Percentiles rank a stretch among this genome's conserved stretches.
Conservation (phyloP, 1,284 basidiomycete genomes). For the Trichosporon sp. region DNA sequence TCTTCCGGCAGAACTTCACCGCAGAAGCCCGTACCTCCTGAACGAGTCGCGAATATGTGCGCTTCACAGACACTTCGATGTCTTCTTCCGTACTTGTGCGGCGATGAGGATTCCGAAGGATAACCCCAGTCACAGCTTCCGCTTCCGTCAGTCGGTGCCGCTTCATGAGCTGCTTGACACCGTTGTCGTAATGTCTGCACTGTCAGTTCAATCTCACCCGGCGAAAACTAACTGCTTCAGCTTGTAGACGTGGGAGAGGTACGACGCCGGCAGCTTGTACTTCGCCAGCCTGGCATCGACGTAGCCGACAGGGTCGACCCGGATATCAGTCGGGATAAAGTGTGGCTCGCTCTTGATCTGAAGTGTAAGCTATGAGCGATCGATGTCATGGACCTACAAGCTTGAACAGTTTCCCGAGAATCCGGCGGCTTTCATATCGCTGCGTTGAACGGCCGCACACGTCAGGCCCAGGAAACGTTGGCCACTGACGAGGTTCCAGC, state of each 20-base stretch:
- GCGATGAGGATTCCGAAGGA: constrained; percentile 21
- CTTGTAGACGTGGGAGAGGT: constrained; percentile 23
- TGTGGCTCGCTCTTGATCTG: neutral
- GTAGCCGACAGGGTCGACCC: neutral
- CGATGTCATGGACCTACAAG: constrained; percentile 15
- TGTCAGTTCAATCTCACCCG: neutral
- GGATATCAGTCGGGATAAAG: constrained; percentile 3
- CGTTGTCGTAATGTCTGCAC: constrained; percentile 9
- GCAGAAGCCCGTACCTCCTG: neutral
- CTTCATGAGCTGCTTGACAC: constrained; percentile 17
- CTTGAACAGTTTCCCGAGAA: constrained; percentile 25
- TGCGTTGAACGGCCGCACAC: neutral
- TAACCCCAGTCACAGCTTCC: constrained; percentile 25
- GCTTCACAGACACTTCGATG: constrained; percentile 17
- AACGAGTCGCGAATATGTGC: neutral
- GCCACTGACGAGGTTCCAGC: constrained; percentile 24
- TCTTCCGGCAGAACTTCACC: neutral
- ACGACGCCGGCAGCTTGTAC: constrained; percentile 17
- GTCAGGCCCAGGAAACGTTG: constrained; percentile 29
- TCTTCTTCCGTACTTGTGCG: constrained; percentile 21
- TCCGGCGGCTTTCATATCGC: constrained; percentile 17
- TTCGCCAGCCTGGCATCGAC: constrained; percentile 17
- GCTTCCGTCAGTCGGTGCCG: constrained; percentile 27
- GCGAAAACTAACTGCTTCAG: constrained; percentile 21
- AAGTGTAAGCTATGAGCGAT: neutral